phyloP scores from a whole-genome alignment of 805 yeast species.

The Tetrapisispora taiwanensis region DNA sequence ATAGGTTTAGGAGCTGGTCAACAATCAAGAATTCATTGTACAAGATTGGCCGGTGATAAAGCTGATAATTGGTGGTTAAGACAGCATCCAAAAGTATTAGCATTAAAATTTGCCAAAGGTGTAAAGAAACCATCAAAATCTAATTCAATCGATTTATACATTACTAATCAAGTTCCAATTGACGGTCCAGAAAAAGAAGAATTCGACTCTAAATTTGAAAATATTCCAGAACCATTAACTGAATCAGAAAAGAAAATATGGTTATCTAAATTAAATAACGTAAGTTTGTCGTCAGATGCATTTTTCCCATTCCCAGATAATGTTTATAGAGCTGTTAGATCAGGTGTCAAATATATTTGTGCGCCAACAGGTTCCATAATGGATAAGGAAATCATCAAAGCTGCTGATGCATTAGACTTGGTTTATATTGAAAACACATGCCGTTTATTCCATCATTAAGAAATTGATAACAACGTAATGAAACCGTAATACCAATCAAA shows the following conservation, averaged over 20 bases:
- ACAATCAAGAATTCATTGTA: slow-evolving; percentile 98
- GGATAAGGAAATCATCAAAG: slow-evolving; percentile 92
- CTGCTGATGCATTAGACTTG: slow-evolving; percentile 83
- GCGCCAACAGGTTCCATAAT: slow-evolving; percentile 97
- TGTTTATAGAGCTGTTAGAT: slow-evolving; percentile 92
- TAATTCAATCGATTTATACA: slow-evolving; percentile 91
- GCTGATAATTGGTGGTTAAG: slow-evolving; percentile 99
- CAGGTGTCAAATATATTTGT: slow-evolving; percentile 94
- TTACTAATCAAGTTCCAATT: slow-evolving; percentile 82
- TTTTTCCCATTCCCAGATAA: slow-evolving; percentile 99
- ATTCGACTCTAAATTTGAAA: slow-evolving; percentile 81
- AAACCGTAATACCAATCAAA: slow-evolving; percentile 3
- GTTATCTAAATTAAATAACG: slow-evolving; percentile 69
- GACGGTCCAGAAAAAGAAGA: slow-evolving; percentile 88
- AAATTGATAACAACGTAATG: background rate
- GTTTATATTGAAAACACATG: slow-evolving; percentile 96
- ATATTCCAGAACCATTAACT: slow-evolving; percentile 74
- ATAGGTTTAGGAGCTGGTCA: slow-evolving; percentile 99
- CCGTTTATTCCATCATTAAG: slow-evolving; percentile 92
- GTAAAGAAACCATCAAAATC: slow-evolving; percentile 97
- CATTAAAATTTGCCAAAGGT: slow-evolving; percentile 95
- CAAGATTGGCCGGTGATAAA: slow-evolving; percentile 97
- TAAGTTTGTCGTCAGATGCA: slow-evolving; percentile 92
- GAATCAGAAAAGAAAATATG: slow-evolving; percentile 78
- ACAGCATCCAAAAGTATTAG: slow-evolving; percentile 92